A percentile compares a stretch with the other conserved stretches of the same genome.
Conservation (phyloP, 371 early-diverging fungal genomes). For the Sanchytrium tribonematis region DNA sequence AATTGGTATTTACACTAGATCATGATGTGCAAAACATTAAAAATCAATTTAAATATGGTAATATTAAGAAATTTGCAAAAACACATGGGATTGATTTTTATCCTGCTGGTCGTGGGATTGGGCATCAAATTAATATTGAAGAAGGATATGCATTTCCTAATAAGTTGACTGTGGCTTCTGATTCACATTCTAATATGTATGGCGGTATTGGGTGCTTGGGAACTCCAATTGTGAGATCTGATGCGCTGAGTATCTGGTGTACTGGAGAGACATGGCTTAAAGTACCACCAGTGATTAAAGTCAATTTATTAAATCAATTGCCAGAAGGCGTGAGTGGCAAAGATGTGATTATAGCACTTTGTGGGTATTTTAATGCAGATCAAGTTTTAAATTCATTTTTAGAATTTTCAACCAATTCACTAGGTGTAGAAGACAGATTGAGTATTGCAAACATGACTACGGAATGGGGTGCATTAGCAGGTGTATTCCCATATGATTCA, state of each 20-base stretch:
- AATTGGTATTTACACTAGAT: conserved; percentile 76
- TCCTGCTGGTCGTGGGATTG: conserved; percentile 82
- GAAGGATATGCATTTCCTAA: conserved; percentile 79
- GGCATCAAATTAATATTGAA: conserved; percentile 83
- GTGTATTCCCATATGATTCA: conserved; percentile 70
- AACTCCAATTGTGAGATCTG: conserved; percentile 81
- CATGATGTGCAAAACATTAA: conserved; percentile 84
- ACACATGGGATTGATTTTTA: conserved; percentile 64
- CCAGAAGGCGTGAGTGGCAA: conserved; percentile 66
- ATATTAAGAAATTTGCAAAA: conserved; percentile 50
- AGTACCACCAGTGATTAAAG: conserved; percentile 66
- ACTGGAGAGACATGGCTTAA: conserved; percentile 93
- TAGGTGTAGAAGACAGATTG: conserved; percentile 44
- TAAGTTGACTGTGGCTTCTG: conserved; percentile 73
- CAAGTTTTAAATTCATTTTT: conserved; percentile 77
- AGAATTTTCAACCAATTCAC: conserved; percentile 55
- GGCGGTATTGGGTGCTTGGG: conserved; percentile 77
- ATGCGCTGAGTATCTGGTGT: conserved; percentile 89
- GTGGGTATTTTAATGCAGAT: conserved; percentile 48
- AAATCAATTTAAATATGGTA: conserved; percentile 54
- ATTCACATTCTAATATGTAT: conserved; percentile 94
- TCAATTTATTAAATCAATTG: conserved; percentile 37
- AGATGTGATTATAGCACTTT: conserved; percentile 73
- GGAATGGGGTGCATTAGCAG: conserved; percentile 90
- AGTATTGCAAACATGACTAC: conserved; percentile 93